Conservation (phyloP, 2,329 filamentous ascomycete genomes). For the Diaporthe capsici region DNA sequence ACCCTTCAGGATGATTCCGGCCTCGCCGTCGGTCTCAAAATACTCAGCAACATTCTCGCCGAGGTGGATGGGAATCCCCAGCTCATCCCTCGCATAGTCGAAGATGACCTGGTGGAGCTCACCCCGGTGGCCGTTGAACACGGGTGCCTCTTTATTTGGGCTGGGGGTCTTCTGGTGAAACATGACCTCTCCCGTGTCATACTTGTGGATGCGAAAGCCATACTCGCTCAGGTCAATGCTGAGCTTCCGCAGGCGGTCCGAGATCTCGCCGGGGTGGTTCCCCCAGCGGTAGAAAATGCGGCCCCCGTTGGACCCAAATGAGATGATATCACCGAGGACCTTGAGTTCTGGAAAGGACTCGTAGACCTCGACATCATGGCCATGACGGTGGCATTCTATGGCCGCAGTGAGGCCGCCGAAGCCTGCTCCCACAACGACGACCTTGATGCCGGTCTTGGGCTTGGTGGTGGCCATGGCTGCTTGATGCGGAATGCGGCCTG, state of each 20-base stretch:
- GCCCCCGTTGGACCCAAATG: conserved; percentile 72
- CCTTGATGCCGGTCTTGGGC: conserved; percentile 63
- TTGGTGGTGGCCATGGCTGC: conserved; percentile 22
- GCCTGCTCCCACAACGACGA: conserved; percentile 66
- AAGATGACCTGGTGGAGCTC: conserved; percentile 73
- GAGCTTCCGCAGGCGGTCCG: conserved; percentile 60
- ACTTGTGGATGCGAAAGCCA: conserved; percentile 75
- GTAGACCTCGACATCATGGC: conserved; percentile 71
- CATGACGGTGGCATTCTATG: conserved; percentile 74
- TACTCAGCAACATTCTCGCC: conserved; percentile 66
- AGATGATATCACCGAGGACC: conserved; percentile 73
- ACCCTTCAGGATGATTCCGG: conserved; percentile 65
- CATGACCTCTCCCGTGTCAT: conserved; percentile 71
- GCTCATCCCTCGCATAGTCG: conserved; percentile 67
- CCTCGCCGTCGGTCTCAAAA: conserved; percentile 64
- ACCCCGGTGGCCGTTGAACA: conserved; percentile 73
- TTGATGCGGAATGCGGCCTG: not conserved
- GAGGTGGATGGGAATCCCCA: conserved; percentile 69
- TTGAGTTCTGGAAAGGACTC: conserved; percentile 72
- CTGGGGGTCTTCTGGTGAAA: conserved; percentile 66
- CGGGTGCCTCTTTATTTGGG: conserved; percentile 61
- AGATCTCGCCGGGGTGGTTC: conserved; percentile 57
- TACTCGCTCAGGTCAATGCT: conserved; percentile 67
- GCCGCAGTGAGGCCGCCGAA: conserved; percentile 74
- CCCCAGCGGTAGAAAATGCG: conserved; percentile 74